phyloP scores from a whole-genome alignment of 1,284 basidiomycete genomes.

The Malassezia nana region DNA sequence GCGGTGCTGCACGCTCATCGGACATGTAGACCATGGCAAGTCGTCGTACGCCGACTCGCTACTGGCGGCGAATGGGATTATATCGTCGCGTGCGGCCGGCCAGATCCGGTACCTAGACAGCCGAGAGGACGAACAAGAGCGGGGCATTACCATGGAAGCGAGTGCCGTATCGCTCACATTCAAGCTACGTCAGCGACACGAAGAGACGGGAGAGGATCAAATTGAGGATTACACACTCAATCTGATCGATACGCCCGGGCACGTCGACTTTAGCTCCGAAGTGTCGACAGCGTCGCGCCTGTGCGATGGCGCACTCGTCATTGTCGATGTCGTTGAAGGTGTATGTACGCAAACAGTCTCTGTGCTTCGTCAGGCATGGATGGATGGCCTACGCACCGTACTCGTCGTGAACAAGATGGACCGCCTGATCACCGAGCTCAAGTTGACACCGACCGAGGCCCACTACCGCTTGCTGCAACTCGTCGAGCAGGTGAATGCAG shows the following conservation, averaged over 20 bases:
- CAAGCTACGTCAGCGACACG: conserved; percentile 33
- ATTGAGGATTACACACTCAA: conserved; percentile 66
- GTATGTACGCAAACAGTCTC: conserved; percentile 96
- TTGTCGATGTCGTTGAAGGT: conserved; percentile 97
- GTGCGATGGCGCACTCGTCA: conserved; percentile 86
- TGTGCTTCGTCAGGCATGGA: conserved; percentile 88
- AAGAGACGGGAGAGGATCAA: conserved; percentile 25
- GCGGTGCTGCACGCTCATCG: conserved; percentile 45
- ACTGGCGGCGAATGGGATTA: conserved; percentile 94
- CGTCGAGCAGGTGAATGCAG: conserved; percentile 95
- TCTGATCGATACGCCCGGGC: conserved; percentile 96
- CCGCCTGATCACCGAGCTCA: conserved; percentile 85
- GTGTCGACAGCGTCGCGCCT: conserved; percentile 86
- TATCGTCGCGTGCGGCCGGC: conserved; percentile 85
- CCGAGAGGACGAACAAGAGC: conserved; percentile 90
- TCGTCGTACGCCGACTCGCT: conserved; percentile 78
- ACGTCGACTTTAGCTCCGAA: conserved; percentile 95
- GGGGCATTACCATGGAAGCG: conserved; percentile 98
- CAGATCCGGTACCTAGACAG: conserved; percentile 93
- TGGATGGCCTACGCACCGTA: conserved; percentile 76
- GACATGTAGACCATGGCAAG: conserved; percentile 48
- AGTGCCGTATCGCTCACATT: conserved; percentile 59
- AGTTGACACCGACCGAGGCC: conserved; percentile 79
- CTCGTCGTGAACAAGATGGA: conserved; percentile 97
- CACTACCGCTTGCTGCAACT: conserved; percentile 86